Conservation (phyloP, 768 basidiomycete species). For the Pleurotus ostreatus region DNA sequence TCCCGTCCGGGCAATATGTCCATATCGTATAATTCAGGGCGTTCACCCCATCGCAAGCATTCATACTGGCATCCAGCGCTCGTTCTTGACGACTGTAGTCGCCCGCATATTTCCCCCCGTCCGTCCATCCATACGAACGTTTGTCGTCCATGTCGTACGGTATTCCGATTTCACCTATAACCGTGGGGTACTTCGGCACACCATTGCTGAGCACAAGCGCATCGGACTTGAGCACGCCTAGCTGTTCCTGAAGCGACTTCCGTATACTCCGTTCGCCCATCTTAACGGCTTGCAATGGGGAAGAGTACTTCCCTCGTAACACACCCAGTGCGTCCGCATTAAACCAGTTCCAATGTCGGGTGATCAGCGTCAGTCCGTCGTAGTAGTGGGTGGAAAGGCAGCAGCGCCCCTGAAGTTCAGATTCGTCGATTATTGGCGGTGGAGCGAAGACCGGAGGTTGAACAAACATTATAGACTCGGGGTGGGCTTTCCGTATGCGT, state of each 20-base stretch:
- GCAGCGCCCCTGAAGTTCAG: constrained; percentile 60
- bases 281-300: constrained; percentile 65
- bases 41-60: constrained; percentile 74
- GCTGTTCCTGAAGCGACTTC: constrained; percentile 74
- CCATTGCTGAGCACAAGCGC: constrained; percentile 49
- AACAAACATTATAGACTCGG: constrained; percentile 83
- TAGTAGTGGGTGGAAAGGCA: constrained; percentile 87
- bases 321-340: constrained; percentile 94
- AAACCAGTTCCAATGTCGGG: constrained; percentile 91
- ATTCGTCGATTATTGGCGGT: constrained; percentile 61
- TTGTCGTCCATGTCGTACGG: constrained; percentile 94
- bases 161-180: constrained; percentile 94
- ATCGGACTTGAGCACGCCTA: constrained; percentile 76
- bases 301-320: constrained; percentile 77
- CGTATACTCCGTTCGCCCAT: constrained; percentile 85
- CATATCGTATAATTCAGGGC: constrained; percentile 79
- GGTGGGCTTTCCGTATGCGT: constrained; percentile 65
- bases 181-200: constrained; percentile 65
- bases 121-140: constrained; percentile 76
- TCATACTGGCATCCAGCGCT: constrained; percentile 83
- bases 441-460: constrained; percentile 87
- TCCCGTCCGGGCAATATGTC: constrained; percentile 83
- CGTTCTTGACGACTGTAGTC: constrained; percentile 76
- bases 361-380: constrained; percentile 91
- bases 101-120: constrained; percentile 62